Evolutionary conservation across 495 filamentous ascomycete genomes (phyloP).

Genomic region (Podospora sp.): DNA sequence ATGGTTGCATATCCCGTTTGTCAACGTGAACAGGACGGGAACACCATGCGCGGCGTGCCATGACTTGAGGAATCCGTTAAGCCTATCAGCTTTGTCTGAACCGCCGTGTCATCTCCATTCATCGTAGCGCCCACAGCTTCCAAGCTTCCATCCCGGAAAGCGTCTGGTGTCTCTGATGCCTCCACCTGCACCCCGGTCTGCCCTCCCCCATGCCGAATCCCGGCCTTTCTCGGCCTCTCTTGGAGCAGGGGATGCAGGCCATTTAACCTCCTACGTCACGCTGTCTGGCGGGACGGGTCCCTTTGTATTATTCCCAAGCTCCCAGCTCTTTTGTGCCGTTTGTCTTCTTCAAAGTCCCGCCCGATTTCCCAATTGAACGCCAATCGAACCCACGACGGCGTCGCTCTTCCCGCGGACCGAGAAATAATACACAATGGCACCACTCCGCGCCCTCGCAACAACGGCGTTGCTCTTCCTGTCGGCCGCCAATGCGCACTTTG

Average conservation of each 20-base stretch:
- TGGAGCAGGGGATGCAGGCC: not conserved
- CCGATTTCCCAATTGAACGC: not conserved
- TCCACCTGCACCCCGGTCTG: not conserved
- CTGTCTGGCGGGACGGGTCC: not conserved
- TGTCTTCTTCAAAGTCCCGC: not conserved
- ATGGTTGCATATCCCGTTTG: not conserved
- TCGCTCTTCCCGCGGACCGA: not conserved
- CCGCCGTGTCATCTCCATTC: not conserved
- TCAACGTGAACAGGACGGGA: not conserved
- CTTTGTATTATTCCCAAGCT: not conserved
- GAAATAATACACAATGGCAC: slow-evolving; percentile 32
- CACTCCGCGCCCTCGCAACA: slow-evolving; percentile 27
- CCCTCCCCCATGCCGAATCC: not conserved
- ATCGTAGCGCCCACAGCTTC: not conserved
- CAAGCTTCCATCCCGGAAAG: not conserved
- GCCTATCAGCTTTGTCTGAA: not conserved
- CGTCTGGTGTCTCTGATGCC: not conserved
- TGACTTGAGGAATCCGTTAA: not conserved
- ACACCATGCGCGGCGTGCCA: not conserved
- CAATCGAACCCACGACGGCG: not conserved
- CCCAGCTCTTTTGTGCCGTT: not conserved
- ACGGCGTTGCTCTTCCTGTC: slow-evolving; percentile 38
- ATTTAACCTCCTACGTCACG: not conserved
- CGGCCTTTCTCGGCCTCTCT: not conserved
- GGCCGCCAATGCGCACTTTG: slow-evolving; percentile 49